Base-by-base conservation (phyloP, 2,329 filamentous ascomycete species). In the Moelleriella libera region DNA sequence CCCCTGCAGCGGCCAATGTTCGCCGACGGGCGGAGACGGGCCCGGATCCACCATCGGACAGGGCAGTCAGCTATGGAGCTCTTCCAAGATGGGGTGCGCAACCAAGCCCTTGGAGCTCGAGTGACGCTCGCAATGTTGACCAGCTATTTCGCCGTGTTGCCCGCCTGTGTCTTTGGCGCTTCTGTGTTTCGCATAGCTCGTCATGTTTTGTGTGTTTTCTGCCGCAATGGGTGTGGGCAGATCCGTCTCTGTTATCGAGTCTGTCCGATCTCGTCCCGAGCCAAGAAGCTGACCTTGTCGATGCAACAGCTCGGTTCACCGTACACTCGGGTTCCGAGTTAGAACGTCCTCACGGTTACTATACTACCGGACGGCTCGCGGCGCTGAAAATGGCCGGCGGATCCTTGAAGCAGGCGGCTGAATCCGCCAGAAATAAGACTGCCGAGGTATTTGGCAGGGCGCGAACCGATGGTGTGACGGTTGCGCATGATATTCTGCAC, bases 401-500 rank as follows among this genome's bases (percentile, higher is more conserved):
- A 51, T 63, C 62, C 49, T 52, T 76, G 49, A 76, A 73, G 62
- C 74, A 76, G 64, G 75, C 76, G 50, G 74, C 75, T 50, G 75
- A 81, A 64, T 72, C 75, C 55, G 74, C 74, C 51, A 71, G 74
- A 51, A 65, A 66, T 49, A 75, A 71, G 59, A 68, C 69, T 29
- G 67, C 69, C 54, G 69, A 72, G 52, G 67, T 72, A 47, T 66
- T 77, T 58, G 68, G 58, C 45, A 55, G 62, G 14, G 64, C 65
- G 45, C 70, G 68, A 54, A 64, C 62, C 41, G 72, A 75, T 52
- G 64, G 69, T 11, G 65, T 62, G 45, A 64, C 68, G 45, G 66
- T 68, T 44, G 68, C 69, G 52, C 68, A 67, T 47, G 76, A 81
- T 63, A 76, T 95, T 62, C 75, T 96, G 7, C 88, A 94, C 63